Evolutionary conservation across 139 green algal genomes (phyloP).

Genomic region (Parachlorella kessleri): DNA sequence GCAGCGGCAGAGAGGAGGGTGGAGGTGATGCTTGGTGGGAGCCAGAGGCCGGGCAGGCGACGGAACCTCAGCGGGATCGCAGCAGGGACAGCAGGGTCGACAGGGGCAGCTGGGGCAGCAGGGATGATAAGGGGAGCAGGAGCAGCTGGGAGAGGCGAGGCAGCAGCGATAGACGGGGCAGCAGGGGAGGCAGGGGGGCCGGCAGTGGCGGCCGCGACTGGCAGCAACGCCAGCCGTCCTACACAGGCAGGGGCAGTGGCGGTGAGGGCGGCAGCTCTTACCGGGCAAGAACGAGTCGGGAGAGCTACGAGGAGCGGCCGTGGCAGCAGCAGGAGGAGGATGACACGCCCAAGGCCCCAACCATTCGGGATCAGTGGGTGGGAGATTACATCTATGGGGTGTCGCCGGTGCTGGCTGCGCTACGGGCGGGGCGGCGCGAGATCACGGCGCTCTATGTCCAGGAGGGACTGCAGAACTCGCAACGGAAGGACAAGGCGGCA

Average conservation of each 20-base stretch:
- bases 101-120: not conserved
- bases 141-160: not conserved
- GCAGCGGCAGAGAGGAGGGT: too few relatives aligned
- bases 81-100: not conserved
- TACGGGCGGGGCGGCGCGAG: conserved; percentile 46
- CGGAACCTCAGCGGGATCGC: not conserved
- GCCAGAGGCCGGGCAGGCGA: too few relatives aligned
- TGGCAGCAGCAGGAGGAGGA: too few relatives aligned
- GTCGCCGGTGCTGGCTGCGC: conserved; percentile 71
- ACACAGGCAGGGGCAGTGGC: not conserved
- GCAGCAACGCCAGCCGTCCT: not conserved
- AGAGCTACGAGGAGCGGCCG: too few relatives aligned
- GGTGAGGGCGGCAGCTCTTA: conserved; percentile 3
- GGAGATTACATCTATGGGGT: conserved; percentile 77
- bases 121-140: not conserved
- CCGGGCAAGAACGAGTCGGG: too few relatives aligned
- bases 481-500: conserved; percentile 61
- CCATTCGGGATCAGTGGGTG: not conserved
- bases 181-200: not conserved
- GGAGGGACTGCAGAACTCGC: conserved; percentile 50
- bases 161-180: not conserved
- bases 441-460: conserved; percentile 55
- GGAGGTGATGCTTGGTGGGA: too few relatives aligned
- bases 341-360: not conserved
- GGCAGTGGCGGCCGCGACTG: not conserved